A percentile compares a stretch with the other conserved stretches of the same genome.
These are phyloP conservation scores for Schizochytrium sp. DNA, from an alignment of 108 stramenopile species.

Conservation along the genomic window DNA sequence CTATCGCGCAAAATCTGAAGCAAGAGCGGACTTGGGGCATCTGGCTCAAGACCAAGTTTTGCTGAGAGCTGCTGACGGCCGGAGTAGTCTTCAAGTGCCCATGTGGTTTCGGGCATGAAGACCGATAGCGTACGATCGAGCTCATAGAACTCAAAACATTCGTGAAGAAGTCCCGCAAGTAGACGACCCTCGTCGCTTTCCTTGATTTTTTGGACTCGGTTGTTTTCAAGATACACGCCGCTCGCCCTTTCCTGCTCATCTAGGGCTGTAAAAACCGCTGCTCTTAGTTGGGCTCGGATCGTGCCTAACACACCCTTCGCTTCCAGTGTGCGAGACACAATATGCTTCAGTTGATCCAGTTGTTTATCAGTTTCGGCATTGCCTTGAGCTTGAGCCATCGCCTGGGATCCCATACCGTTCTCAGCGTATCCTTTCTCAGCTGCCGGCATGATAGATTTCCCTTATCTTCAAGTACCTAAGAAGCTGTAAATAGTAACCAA, in stretches of 20 bases:
- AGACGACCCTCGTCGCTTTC: neutral
- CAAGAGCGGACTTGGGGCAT: neutral
- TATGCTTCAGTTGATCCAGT: conserved; percentile 48
- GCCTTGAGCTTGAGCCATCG: neutral
- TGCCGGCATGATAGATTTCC: no score
- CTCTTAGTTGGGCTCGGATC: conserved; percentile 44
- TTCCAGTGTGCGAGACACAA: conserved; percentile 56
- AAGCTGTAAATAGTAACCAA: no score
- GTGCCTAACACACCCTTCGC: conserved; percentile 53
- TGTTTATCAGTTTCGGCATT: neutral
- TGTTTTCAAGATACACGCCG: neutral
- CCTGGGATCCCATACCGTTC: neutral
- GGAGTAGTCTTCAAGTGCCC: neutral
- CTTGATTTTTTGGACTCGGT: neutral
- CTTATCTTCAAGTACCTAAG: no score
- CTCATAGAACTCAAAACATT: conserved; percentile 60
- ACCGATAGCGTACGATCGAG: conserved; percentile 53
- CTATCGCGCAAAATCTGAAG: neutral
- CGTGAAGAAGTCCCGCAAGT: conserved; percentile 21
- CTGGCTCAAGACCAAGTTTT: neutral
- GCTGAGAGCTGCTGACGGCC: neutral
- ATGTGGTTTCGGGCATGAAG: conserved; percentile 57
- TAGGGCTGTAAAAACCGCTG: conserved; percentile 37
- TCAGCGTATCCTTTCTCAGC: no score
- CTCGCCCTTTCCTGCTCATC: conserved; percentile 53